Evolutionary conservation across 106 monocot species (phyloP), one percentile per base, ranked within the genome.

Genomic region (Dactylorhiza incarnata): DNA sequence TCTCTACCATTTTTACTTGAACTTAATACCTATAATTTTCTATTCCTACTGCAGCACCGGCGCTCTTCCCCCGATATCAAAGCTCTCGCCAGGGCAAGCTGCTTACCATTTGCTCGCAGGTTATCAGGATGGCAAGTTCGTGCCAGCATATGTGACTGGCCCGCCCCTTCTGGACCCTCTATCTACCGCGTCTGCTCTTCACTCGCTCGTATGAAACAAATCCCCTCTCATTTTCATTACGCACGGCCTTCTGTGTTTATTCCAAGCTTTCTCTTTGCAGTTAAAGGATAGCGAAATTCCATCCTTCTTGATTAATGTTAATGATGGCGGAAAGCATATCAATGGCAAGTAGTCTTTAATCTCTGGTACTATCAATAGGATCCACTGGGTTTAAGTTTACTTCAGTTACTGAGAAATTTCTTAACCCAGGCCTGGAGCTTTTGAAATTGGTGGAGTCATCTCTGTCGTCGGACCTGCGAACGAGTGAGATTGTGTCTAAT

Each of bases 21-120:
- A 49, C 13, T 49, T 72, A 23, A 72, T 20, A 48, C 5, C 15
- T 5, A 45, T 37, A 48, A 9, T 24, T 74, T 47, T 51, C 20
- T 37, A 26, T 63, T 48, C 51, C n/a, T 71, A 75, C 56, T 82
- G 72, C 82, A 97, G 97, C 50, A 84, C 91, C 69, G 84, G 84
- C n/a, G 97, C 73, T 17, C 79, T 97, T 52, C 97, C 90, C 45
- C 69, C 72, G 0, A 71, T 85, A 43, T 87, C 89, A 23, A 85
- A 85, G 72, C 78, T 97, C 22, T 89, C 91, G 77, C 84, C 94
- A 17, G 91, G 87, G 56, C 97, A 97, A 83, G 89, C 91, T 72
- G 97, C 97, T 17, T 97, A 94, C 80, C 93, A 97, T 79, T 94
- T 94, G 73, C 72, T 97, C 29, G 91, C 93, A 49, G 94, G 97